A percentile compares a stretch with the other conserved stretches of the same genome.
Evolutionary conservation across 2,329 filamentous ascomycete species (phyloP).

Genomic region (Aspergillus versicolor): DNA sequence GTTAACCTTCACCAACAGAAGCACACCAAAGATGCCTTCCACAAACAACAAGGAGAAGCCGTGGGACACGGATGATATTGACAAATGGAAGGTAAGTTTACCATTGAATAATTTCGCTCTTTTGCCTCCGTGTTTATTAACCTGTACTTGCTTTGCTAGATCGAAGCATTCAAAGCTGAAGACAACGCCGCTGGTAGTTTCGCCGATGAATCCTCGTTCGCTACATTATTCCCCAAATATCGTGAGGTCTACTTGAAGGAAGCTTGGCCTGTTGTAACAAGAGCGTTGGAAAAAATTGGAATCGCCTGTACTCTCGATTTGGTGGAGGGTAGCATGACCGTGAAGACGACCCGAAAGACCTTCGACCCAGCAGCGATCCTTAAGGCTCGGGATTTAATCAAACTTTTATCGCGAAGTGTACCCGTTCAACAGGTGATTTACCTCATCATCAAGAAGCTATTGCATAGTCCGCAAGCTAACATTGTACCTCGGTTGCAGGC

Average conservation of each 20-base stretch:
- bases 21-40: constrained; percentile 68
- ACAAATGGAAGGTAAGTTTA: constrained; percentile 78
- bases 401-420: constrained; percentile 85
- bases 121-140: constrained; percentile 1
- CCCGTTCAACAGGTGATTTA: constrained; percentile 70
- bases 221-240: constrained; percentile 86
- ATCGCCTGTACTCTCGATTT: constrained; percentile 91
- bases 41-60: constrained; percentile 88
- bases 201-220: constrained; percentile 88
- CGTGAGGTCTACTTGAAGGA: constrained; percentile 91
- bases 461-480: neutral
- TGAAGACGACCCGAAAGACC: constrained; percentile 89
- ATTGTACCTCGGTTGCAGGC: constrained; percentile 48
- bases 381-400: constrained; percentile 91
- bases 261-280: constrained; percentile 88
- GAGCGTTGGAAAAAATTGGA: constrained; percentile 79
- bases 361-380: constrained; percentile 90
- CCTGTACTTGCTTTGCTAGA: constrained; percentile 40
- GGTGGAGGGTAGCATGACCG: constrained; percentile 93
- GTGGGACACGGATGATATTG: constrained; percentile 95
- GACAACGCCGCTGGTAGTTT: constrained; percentile 87
- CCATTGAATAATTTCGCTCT: neutral
- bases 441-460: neutral
- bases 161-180: constrained; percentile 79
- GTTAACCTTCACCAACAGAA: constrained; percentile 2